Evolutionary conservation across 192 early-diverging fungal genomes (phyloP), one percentile per base, ranked within the genome.

Genomic region (Backusella parvicylindrica): DNA sequence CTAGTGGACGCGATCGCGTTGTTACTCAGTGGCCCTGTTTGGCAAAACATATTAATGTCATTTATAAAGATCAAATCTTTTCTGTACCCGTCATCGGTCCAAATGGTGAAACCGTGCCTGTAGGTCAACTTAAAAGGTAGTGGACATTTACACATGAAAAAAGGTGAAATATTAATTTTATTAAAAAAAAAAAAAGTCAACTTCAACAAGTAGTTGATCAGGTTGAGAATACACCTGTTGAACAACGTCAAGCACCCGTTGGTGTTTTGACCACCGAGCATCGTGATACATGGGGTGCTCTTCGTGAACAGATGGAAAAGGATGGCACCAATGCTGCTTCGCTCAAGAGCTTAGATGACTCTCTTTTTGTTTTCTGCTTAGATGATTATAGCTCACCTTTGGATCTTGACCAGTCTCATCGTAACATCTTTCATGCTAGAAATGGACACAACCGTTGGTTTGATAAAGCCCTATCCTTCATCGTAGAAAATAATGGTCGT

Each of bases 361-460:
- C 97, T 16, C 86, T 99, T 56, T 99, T 99, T 82, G 88, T 83
- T 28, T 86, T 99, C 16, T 95, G 94, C 68, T 82, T 99, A 71
- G 97, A 99, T 79, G 92, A 95, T 68, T 84, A 89, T 40, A 79
- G 85, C n/a, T 84, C 86, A 9, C 77, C 83, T 32, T 68, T 74
- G 6, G 88, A 95, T 71, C 72, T 88, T 16, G 92, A 96, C 77
- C 65, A 82, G 3, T 84, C 89, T 5, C 89, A 95, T 56, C 85
- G 81, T 33, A 92, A 95, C 66, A 81, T 94, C 21, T 94, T 92
- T 81, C 96, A 97, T 80, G 92, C 89, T 6, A 75, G 82, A 41
- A 84, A 94, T 31, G 96, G 88, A 2, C 79, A 79, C 63, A 99
- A 99, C 82, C 87, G 97, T 30, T 99, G 97, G 97, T 98, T 96